Evolutionary conservation across 306 rosid species (phyloP).

Genomic region (Acacia crassicarpa): DNA sequence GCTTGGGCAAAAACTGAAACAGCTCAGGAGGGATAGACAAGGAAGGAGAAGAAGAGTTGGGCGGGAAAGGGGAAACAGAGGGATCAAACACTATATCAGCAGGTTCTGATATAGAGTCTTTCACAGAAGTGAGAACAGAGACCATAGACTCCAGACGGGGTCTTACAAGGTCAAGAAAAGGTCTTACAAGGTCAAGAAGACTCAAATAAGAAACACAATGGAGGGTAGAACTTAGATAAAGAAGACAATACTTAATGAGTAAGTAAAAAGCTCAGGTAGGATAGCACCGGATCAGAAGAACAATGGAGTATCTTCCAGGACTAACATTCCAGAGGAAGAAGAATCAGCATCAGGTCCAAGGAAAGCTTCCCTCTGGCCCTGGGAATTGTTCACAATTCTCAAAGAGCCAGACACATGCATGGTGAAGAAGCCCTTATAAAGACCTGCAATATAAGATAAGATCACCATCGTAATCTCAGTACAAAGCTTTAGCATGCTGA

Average conservation of each 20-base stretch:
- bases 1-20: constrained; percentile 26
- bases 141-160: constrained; percentile 33
- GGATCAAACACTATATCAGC: constrained; percentile 40
- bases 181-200: constrained; percentile 99
- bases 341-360: not conserved
- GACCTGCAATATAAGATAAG: not conserved
- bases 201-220: constrained; percentile 7
- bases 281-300: constrained; percentile 64
- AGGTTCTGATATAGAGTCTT: constrained; percentile 36
- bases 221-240: constrained; percentile 20
- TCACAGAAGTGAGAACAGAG: constrained; percentile 16
- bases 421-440: not conserved
- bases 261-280: constrained; percentile 84
- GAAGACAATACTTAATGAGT: not conserved
- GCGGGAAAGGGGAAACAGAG: constrained; percentile 34
- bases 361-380: not conserved
- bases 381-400: not conserved
- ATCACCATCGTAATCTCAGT: not conserved
- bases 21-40: constrained; percentile 99
- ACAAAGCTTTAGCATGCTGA: constrained; percentile 1
- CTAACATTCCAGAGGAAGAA: not conserved
- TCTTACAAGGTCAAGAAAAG: constrained; percentile 99
- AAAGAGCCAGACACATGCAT: constrained; percentile 36
- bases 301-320: constrained; percentile 19
- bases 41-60: constrained; percentile 91